A percentile compares a stretch with the other conserved stretches of the same genome.
phyloP scores from a whole-genome alignment of 345 rosid genomes.

The Cardamine resedifolia region DNA sequence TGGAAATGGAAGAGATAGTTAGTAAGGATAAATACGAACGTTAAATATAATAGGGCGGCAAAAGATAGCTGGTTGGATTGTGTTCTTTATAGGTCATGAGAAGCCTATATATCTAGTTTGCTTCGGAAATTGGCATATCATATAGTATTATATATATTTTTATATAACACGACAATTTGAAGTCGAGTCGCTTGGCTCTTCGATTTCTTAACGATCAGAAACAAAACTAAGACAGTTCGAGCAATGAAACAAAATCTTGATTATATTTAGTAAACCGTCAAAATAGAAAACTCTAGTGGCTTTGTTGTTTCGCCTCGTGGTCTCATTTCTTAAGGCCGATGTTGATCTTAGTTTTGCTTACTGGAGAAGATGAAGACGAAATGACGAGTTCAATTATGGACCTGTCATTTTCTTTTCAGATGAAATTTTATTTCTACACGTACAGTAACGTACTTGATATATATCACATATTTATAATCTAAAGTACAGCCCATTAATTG shows the following conservation, averaged over 20 bases:
- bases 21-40: slow-evolving; percentile 38
- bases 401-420: not conserved
- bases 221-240: not conserved
- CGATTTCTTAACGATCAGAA: slow-evolving; percentile 34
- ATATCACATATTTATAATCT: not conserved
- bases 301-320: slow-evolving; percentile 25
- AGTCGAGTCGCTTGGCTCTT: slow-evolving; percentile 33
- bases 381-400: slow-evolving; percentile 2
- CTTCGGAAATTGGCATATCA: slow-evolving; percentile 37
- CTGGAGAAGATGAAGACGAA: slow-evolving; percentile 14
- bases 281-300: slow-evolving; percentile 32
- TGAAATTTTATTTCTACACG: not conserved
- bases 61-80: slow-evolving; percentile 43
- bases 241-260: slow-evolving; percentile 29
- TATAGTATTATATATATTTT: slow-evolving; percentile 5
- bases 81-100: slow-evolving; percentile 39
- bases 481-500: not conserved
- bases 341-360: not conserved
- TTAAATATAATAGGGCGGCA: slow-evolving; percentile 41
- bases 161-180: slow-evolving; percentile 34
- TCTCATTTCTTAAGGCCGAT: not conserved
- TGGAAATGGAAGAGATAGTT: slow-evolving; percentile 40
- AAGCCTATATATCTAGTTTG: slow-evolving; percentile 35
- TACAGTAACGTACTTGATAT: not conserved
- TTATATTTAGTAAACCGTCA: slow-evolving; percentile 33